Evolutionary conservation across 805 yeast species (phyloP).

Genomic region (Lipomyces chichibuensis): DNA sequence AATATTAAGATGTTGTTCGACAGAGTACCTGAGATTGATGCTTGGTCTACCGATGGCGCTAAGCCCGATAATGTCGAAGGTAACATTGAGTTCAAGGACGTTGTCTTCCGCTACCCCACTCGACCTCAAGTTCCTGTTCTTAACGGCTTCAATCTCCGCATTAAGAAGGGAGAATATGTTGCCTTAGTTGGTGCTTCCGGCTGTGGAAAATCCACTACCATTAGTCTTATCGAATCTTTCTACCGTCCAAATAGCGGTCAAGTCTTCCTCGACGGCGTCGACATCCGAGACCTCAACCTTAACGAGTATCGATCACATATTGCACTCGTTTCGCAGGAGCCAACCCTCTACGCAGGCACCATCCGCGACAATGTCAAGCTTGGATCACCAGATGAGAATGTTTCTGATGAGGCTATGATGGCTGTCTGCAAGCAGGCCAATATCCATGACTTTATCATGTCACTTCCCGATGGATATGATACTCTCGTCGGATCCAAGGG

Average conservation of each 20-base stretch:
- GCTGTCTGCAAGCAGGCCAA: constrained; percentile 57
- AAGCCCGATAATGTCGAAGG: constrained; percentile 48
- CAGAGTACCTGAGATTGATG: constrained; percentile 45
- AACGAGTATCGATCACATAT: constrained; percentile 56
- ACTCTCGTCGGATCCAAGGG: constrained; percentile 55
- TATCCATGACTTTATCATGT: constrained; percentile 53
- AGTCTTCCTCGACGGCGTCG: constrained; percentile 56
- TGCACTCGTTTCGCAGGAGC: constrained; percentile 67
- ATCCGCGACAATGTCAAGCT: constrained; percentile 72
- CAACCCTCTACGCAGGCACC: constrained; percentile 72
- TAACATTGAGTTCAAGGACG: constrained; percentile 54
- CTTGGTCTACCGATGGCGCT: constrained; percentile 42
- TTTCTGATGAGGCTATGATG: constrained; percentile 47
- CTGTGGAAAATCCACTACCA: constrained; percentile 49
- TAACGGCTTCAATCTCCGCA: constrained; percentile 35
- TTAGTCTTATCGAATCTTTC: constrained; percentile 59
- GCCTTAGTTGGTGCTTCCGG: constrained; percentile 91
- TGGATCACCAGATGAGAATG: constrained; percentile 40
- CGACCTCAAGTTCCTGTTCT: constrained; percentile 40
- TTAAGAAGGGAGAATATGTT: constrained; percentile 80
- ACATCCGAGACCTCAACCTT: constrained; percentile 54
- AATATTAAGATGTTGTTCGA: constrained; percentile 44
- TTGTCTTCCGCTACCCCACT: constrained; percentile 42
- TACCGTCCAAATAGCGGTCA: constrained; percentile 56
- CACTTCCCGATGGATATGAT: constrained; percentile 58